Evolutionary conservation across 2,329 filamentous ascomycete genomes (phyloP), one percentile per base, ranked within the genome.

Genomic region (Nemania sp.): DNA sequence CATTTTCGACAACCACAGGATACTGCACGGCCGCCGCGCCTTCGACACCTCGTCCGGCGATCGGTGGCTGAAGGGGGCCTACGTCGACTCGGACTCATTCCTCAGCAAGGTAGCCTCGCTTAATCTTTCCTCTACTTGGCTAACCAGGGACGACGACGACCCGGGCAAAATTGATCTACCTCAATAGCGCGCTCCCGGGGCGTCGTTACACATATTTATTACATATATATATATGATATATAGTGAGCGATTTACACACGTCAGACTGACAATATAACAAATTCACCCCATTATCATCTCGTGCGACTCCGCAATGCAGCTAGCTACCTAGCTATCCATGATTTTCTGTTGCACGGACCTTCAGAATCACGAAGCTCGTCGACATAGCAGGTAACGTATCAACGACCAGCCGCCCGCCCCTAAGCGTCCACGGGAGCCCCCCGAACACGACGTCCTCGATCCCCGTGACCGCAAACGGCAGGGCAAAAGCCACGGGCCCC

Each of bases 1-100:
- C 12, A 82, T 99, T n/a, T 98, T 99, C 72, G 89, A 96, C 73
- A 98, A 98, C 72, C 78, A 87, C 60, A 83, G 94, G 17, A 81
- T 96, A n/a, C 75, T 96, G 71, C 95, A 98, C 78, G 94, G 92
- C 0, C 81, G 95, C 3, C 83, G 81, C 15, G 85, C 87, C 32
- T 98, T 98, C 75, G 87, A 94, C 72, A 76, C 80, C 0, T 77
- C 77, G 0, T 81, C 82, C 6, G 90, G 90, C 0, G 83, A 87
- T 63, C 81, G 94, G 54, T 96, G 91, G 90, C 76, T 98, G 56
- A 90, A 91, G 68, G 95, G 95, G 4, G 85, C 91, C 0, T 99
- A 98, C 75, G 81, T 97, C 63, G 69, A 75, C 4, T 74, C 80
- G 57, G 79, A 79, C 60, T 80, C 66, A n/a, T 71, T 53, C 39